Evolutionary conservation across 2,329 filamentous ascomycete species (phyloP).

Genomic region (Penicillium hordei): DNA sequence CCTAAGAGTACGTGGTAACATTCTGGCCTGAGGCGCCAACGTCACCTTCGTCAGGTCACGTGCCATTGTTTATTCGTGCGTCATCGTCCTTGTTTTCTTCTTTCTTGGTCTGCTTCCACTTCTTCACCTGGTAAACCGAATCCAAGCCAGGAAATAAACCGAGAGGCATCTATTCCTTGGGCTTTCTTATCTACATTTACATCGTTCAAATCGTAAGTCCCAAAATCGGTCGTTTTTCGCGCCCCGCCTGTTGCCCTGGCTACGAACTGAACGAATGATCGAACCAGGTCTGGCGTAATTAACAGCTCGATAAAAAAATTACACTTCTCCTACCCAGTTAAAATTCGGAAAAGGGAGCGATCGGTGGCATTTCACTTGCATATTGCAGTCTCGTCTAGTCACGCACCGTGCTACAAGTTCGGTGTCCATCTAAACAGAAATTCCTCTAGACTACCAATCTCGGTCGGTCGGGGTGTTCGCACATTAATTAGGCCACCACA

Average conservation of each 20-base stretch:
- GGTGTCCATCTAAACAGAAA: conserved; percentile 1
- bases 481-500: neutral
- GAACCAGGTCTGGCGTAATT: conserved; percentile 20
- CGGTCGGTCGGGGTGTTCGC: conserved; percentile 11
- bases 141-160: neutral
- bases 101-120: neutral
- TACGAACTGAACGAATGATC: conserved; percentile 30
- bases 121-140: neutral
- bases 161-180: neutral
- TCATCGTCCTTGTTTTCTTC: conserved; percentile 6
- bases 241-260: conserved; percentile 41
- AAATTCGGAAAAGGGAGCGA: conserved; percentile 23
- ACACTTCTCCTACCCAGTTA: conserved; percentile 10
- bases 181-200: neutral
- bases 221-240: neutral
- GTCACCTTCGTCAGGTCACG: neutral
- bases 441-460: neutral
- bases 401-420: conserved; percentile 9
- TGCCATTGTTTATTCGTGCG: conserved; percentile 4
- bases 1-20: too few species aligned
- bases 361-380: conserved; percentile 13
- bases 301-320: conserved; percentile 21
- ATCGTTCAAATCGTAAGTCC: neutral
- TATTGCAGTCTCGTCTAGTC: conserved; percentile 11
- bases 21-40: neutral